These are phyloP conservation scores for Aureobasidium vineae DNA, from an alignment of 2,329 filamentous ascomycete genomes.

Conservation along the genomic window DNA sequence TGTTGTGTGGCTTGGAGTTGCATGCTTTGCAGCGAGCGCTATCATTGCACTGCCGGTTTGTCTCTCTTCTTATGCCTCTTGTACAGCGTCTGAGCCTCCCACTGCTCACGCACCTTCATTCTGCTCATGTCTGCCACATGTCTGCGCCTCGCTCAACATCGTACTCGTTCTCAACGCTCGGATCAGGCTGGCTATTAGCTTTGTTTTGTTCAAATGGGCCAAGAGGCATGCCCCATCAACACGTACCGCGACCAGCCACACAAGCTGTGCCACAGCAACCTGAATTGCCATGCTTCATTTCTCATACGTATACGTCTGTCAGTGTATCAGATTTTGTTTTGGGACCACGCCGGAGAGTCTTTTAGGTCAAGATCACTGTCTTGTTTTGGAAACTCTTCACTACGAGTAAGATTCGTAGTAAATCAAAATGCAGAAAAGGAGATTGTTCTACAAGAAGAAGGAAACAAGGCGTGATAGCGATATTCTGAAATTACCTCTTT, in stretches of 20 bases:
- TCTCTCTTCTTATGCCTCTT: background rate
- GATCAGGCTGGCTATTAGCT: conserved; percentile 17
- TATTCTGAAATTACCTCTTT: background rate
- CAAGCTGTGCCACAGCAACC: conserved; percentile 19
- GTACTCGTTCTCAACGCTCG: background rate
- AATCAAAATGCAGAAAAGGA: background rate
- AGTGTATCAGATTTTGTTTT: background rate
- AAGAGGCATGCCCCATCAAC: background rate
- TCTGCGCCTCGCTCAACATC: conserved; percentile 19
- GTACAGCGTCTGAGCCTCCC: conserved; percentile 1
- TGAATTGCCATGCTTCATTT: conserved; percentile 5
- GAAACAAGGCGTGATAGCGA: background rate
- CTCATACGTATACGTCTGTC: conserved; percentile 1
- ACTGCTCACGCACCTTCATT: background rate
- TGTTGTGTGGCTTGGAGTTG: background rate
- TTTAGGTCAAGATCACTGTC: background rate
- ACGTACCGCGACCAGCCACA: background rate
- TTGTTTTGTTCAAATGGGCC: conserved; percentile 19
- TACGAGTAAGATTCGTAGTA: background rate
- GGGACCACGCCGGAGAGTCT: background rate
- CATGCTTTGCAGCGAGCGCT: background rate
- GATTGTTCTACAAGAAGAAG: background rate
- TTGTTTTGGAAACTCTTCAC: no score
- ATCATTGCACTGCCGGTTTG: conserved; percentile 9
- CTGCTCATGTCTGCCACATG: background rate